These are phyloP conservation scores for Salix viminalis DNA, from an alignment of 345 rosid genomes.

Conservation along the genomic window DNA sequence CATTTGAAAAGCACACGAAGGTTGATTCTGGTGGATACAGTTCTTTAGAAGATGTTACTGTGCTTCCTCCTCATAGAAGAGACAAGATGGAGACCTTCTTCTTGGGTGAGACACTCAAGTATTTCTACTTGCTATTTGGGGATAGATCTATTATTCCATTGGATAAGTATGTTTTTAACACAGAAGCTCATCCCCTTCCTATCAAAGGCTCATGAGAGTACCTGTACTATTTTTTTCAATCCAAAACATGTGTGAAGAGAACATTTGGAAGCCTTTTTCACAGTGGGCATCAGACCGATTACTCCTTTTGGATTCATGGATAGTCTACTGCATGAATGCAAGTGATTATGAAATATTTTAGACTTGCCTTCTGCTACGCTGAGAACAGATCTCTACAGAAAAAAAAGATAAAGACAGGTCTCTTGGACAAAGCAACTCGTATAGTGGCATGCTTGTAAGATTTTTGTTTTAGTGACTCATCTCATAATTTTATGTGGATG, in stretches of 20 bases:
- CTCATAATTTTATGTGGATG: constrained; percentile 1
- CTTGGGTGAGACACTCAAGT: constrained; percentile 85
- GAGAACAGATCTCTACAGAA: background rate
- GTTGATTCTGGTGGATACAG: constrained; percentile 80
- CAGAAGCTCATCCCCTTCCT: constrained; percentile 95
- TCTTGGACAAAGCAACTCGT: background rate
- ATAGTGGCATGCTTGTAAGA: constrained; percentile 4
- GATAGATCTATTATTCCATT: constrained; percentile 64
- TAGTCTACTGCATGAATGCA: background rate
- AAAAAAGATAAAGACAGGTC: constrained; percentile 4
- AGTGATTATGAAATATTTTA: constrained; percentile 4
- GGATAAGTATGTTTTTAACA: constrained; percentile 81
- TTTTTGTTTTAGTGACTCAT: background rate
- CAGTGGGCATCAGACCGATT: background rate
- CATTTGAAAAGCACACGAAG: constrained; percentile 83
- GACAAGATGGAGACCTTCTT: constrained; percentile 97
- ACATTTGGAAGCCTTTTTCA: background rate
- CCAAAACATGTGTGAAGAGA: constrained; percentile 7
- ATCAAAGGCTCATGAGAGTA: constrained; percentile 34
- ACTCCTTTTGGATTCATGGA: background rate
- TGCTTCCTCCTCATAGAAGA: constrained; percentile 69
- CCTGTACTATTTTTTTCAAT: background rate
- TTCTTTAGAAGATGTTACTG: constrained; percentile 77
- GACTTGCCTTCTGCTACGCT: background rate
- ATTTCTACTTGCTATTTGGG: constrained; percentile 86